phyloP scores from a whole-genome alignment of 192 early-diverging fungal genomes.

The Phycomyces nitens region DNA sequence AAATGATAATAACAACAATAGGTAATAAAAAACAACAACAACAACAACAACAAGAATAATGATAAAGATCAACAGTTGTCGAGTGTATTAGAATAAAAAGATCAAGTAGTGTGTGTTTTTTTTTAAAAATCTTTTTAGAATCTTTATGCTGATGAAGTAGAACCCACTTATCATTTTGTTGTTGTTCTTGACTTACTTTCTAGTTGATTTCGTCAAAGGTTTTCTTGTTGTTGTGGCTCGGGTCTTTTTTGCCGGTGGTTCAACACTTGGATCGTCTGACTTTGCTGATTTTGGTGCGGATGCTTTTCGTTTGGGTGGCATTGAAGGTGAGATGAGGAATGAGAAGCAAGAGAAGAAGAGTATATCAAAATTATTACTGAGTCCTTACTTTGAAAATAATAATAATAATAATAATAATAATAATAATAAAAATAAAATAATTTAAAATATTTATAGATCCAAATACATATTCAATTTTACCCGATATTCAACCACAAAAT shows the following conservation, averaged over 20 bases:
- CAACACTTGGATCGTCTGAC: not conserved
- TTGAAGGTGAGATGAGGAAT: no score
- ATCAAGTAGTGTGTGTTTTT: no score
- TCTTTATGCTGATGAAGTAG: not conserved
- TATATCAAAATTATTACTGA: no score
- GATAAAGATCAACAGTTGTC: not conserved
- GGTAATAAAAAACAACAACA: not conserved
- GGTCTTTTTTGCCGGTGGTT: conserved; percentile 6
- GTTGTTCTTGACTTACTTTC: not conserved
- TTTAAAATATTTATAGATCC: no score
- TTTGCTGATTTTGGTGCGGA: conserved; percentile 5
- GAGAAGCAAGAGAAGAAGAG: not conserved
- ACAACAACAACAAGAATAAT: not conserved
- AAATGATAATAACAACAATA: not conserved
- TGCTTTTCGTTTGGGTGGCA: conserved; percentile 28
- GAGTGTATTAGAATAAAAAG: not conserved
- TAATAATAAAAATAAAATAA: no score
- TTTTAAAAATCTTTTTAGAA: no score
- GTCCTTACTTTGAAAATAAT: no score
- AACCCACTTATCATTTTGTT: no score
- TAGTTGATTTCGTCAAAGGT: not conserved
- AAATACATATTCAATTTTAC: no score
- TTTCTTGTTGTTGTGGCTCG: not conserved
- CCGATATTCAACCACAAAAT: no score
- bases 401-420: no score